Base-by-base conservation (phyloP, 2,329 filamentous ascomycete species). In the Phialophora chinensis region DNA sequence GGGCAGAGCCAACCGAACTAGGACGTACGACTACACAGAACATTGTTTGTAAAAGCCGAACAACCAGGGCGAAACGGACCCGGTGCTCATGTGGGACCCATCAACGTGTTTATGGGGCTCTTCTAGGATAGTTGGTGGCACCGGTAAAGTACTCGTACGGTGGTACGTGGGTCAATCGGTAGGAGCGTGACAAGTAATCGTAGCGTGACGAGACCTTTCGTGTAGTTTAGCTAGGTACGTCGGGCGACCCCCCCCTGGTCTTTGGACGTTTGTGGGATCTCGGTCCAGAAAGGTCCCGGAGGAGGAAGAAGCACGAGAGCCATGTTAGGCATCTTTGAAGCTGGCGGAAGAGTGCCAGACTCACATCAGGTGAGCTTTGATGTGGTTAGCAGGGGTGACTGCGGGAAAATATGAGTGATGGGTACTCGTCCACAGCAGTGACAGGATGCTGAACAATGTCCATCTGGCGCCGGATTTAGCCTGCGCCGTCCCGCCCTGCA, bases 31-130 rank as follows among this genome's bases (percentile, higher is more conserved):
- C n/a, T n/a, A n/a, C n/a, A n/a, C n/a, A 14, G 62, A 35, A 14
- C 11, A 33, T 25, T 25, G 49, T 14, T 23, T 27, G 49, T 23
- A 53, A 53, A 20, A 29, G 20, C 49, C 61, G 58, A 29, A 53
- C 20, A n/a, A 29, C 17, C 27, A 56, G 14, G 59, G 29, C 59
- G 52, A 66, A 58, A 58, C 63, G 47, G 23, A 52, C 17, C 52
- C 53, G 47, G 58, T 42, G 52, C 58, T 47, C 55, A 44, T 44
- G 47, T 31, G n/a, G 57, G 59, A 56, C 44, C 49, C 23, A 29
- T 53, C 1, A 12, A 25, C 23, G 10, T 27, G 20, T 53, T n/a
- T 4, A 53, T 53, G n/a, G 14, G 27, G 27, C 27, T 27, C 23
- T 53, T 53, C 27, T 53, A 14, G 6, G 38, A 44, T n/a, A n/a